These are phyloP conservation scores for Salisapilia sapeloensis DNA, from an alignment of 352 stramenopile species.

Conservation along the genomic window DNA sequence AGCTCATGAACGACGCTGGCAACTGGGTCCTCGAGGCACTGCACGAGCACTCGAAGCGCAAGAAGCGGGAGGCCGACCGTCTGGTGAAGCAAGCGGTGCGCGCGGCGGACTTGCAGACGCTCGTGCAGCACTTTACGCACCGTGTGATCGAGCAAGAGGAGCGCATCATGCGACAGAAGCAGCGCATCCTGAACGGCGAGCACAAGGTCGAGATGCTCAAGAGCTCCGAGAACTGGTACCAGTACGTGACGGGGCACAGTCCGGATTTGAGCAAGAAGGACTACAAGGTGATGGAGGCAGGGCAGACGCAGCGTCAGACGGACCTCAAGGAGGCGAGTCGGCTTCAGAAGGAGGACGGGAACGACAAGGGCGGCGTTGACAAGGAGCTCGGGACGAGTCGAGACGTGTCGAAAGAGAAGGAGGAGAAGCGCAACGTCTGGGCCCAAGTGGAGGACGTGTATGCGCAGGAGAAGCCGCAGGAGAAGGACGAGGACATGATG, in stretches of 20 bases:
- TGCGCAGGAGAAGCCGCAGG: slow-evolving; percentile 57
- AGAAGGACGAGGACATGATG: slow-evolving; percentile 86
- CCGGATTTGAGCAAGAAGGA: slow-evolving; percentile 72
- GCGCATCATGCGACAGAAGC: slow-evolving; percentile 82
- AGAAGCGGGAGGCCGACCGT: slow-evolving; percentile 75
- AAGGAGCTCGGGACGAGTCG: slow-evolving; percentile 44
- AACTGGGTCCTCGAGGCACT: slow-evolving; percentile 76
- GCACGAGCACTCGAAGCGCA: slow-evolving; percentile 72
- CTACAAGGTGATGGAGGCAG: slow-evolving; percentile 54
- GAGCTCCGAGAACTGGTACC: slow-evolving; percentile 79
- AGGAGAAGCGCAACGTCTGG: slow-evolving; percentile 75
- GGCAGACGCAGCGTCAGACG: slow-evolving; percentile 39
- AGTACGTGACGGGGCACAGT: slow-evolving; percentile 68
- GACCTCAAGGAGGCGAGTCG: slow-evolving; percentile 68
- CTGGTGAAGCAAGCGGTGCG: slow-evolving; percentile 72
- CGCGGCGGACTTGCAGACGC: slow-evolving; percentile 68
- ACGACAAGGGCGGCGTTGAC: slow-evolving; percentile 52
- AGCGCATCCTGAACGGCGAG: slow-evolving; percentile 77
- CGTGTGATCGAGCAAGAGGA: slow-evolving; percentile 81
- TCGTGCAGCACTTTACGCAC: slow-evolving; percentile 81
- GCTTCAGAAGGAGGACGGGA: slow-evolving; percentile 72
- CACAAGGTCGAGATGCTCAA: slow-evolving; percentile 86
- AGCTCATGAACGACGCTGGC: slow-evolving; percentile 75
- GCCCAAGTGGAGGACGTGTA: slow-evolving; percentile 75
- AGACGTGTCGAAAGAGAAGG: slow-evolving; percentile 53